These are phyloP conservation scores for Cordia subcordata DNA, from an alignment of 257 asterid genomes.

Conservation along the genomic window DNA sequence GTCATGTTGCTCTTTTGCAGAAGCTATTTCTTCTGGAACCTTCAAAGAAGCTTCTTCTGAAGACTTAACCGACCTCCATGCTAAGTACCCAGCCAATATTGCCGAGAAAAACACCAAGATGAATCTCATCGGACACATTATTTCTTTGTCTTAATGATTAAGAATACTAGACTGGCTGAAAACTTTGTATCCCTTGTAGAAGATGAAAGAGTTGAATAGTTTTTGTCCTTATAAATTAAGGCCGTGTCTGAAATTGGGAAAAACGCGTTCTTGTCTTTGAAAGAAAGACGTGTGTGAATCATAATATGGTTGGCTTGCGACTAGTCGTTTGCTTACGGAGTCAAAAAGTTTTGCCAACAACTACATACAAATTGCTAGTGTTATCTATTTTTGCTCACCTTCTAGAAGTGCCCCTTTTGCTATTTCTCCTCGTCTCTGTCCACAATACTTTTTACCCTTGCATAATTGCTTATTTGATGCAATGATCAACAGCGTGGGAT, in stretches of 20 bases:
- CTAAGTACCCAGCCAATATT: constrained; percentile 40
- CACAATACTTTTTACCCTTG: too few species aligned
- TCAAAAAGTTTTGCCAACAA: constrained; percentile 2
- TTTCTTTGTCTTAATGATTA: not conserved
- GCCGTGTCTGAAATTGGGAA: not conserved
- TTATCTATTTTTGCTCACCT: too few species aligned
- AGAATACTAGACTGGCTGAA: too few species aligned
- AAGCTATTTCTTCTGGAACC: constrained; percentile 8
- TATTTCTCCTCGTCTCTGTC: not conserved
- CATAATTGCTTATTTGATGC: too few species aligned
- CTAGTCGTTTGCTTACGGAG: not conserved
- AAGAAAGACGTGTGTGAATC: not conserved
- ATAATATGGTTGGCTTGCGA: not conserved
- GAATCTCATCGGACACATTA: constrained; percentile 59
- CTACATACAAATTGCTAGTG: constrained; percentile 1
- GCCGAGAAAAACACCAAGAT: constrained; percentile 53
- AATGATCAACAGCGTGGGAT: too few species aligned
- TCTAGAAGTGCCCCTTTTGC: too few species aligned
- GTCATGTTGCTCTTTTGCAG: constrained; percentile 10
- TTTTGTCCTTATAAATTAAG: not conserved
- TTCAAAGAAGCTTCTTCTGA: constrained; percentile 4
- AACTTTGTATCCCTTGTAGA: too few species aligned
- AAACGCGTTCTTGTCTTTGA: constrained; percentile 6
- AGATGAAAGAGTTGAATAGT: not conserved
- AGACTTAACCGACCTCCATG: constrained; percentile 36